phyloP scores from a whole-genome alignment of 148 eudicot genomes.

The Rhododendron henanense region DNA sequence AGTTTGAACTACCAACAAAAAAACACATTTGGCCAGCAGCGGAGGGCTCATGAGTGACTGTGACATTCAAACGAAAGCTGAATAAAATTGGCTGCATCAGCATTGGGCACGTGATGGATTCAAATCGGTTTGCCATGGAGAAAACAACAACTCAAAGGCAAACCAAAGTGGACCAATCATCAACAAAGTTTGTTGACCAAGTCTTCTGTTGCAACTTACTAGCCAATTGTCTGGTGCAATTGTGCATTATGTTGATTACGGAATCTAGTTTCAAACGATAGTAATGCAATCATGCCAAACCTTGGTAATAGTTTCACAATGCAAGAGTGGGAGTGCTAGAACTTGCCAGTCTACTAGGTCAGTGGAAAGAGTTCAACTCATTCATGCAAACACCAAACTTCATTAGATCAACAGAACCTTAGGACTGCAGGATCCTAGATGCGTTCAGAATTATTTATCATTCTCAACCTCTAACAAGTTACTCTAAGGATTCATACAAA shows the following conservation, averaged over 20 bases:
- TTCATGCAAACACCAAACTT: constrained; percentile 1
- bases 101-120: not conserved
- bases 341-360: not conserved
- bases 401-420: not conserved
- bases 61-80: not conserved
- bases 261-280: not conserved
- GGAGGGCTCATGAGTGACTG: not conserved
- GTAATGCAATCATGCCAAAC: not conserved
- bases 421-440: not conserved
- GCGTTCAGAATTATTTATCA: not conserved
- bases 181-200: not conserved
- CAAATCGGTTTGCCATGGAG: not conserved
- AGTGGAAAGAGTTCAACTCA: not conserved
- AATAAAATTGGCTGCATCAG: not conserved
- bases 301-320: not conserved
- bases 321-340: not conserved
- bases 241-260: not conserved
- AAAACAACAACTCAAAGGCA: constrained; percentile 3
- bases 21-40: not conserved
- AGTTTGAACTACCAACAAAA: not conserved
- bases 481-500: constrained; percentile 4
- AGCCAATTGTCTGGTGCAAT: not conserved
- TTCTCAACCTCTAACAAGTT: constrained; percentile 6
- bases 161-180: not conserved
- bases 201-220: not conserved